Evolutionary conservation across 257 asterid species (phyloP).

Genomic region (Lavandula angustifolia): DNA sequence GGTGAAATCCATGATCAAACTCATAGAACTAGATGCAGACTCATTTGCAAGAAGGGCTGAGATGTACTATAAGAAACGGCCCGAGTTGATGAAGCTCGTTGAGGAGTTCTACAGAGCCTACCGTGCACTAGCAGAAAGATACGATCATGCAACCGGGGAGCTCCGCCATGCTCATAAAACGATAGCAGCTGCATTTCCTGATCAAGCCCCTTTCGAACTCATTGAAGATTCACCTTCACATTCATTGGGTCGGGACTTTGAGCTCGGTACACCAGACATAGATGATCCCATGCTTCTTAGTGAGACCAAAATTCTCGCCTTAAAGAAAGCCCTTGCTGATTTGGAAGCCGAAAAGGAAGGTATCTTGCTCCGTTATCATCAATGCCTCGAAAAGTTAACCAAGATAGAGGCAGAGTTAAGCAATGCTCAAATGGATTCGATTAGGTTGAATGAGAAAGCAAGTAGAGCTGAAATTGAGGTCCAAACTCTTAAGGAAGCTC

Average conservation of each 20-base stretch:
- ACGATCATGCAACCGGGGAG: conserved; percentile 86
- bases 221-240: conserved; percentile 58
- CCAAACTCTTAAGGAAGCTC: conserved; percentile 64
- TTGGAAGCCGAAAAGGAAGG: conserved; percentile 64
- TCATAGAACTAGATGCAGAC: conserved; percentile 95
- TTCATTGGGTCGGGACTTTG: conserved; percentile 40
- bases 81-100: conserved; percentile 90
- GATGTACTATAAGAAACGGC: conserved; percentile 91
- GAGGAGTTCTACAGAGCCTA: conserved; percentile 97
- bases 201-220: conserved; percentile 62
- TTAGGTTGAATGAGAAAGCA: conserved; percentile 53
- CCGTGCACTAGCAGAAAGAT: conserved; percentile 88
- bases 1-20: conserved; percentile 88
- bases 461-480: conserved; percentile 65
- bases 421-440: conserved; percentile 59
- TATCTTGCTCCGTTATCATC: conserved; percentile 59
- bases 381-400: conserved; percentile 58
- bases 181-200: conserved; percentile 79
- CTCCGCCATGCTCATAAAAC: conserved; percentile 84
- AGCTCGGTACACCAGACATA: conserved; percentile 44
- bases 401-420: conserved; percentile 57
- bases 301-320: conserved; percentile 50
- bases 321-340: conserved; percentile 60
- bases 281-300: conserved; percentile 29
- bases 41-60: conserved; percentile 93